Evolutionary conservation across 2,329 filamentous ascomycete genomes (phyloP), one percentile per base, ranked within the genome.

Genomic region (Sordariomycetes sp.): DNA sequence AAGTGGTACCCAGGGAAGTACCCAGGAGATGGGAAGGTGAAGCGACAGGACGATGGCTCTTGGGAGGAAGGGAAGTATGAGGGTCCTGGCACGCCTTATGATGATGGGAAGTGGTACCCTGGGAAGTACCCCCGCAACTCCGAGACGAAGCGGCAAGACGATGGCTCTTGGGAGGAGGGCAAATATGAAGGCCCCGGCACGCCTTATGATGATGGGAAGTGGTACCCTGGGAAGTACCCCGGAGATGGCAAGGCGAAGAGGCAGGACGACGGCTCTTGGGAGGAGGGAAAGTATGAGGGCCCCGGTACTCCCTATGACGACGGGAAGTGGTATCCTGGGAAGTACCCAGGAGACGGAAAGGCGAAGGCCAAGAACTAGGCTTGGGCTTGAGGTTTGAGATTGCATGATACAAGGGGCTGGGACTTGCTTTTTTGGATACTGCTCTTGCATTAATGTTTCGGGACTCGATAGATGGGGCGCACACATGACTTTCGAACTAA

Each of bases 111-210:
- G 34, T 60, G 57, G 51, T 16, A 54, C 35, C 37, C 37, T 16
- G 37, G 40, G 16, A 18, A 46, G 40, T 18, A 46, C 40, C 40
- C 8, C 40, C 11, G 3, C 54, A 14, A n/a, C 20, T 16, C 6
- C 22, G 6, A 55, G 28, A 12, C 14, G 2, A 55, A 55, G 53
- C 5, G n/a, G 16, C 14, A 46, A n/a, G 10, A 32, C 50, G 40
- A 46, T 46, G 40, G 40, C 40, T 34, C 6, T 0, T 61, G 60
- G 60, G 18, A 57, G 34, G 24, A 48, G 20, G 60, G 60, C 8
- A 61, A 61, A 54, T 61, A 61, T 48, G 59, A 60, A 43, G 60
- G 60, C 18, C 24, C n/a, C 3, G 58, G 59, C 32, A 60, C 59
- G 5, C 28, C 25, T 18, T 56, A 53, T 12, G 59, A 61, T 37